Percentiles rank a stretch among this genome's conserved stretches.
Conservation (phyloP, 148 eudicot species). For the Rhododendron ovatum region DNA sequence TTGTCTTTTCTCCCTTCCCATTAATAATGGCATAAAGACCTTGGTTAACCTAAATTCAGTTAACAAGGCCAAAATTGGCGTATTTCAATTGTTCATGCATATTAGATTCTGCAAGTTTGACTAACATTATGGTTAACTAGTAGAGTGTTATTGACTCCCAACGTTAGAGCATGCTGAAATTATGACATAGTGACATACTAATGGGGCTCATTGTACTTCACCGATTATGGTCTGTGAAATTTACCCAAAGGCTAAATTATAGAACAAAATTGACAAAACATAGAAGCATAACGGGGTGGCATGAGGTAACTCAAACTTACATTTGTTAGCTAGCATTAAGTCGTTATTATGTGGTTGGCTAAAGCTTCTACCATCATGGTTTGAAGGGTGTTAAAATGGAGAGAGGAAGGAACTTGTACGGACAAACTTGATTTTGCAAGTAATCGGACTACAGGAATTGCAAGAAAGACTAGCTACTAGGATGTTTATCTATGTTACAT, state of each 20-base stretch:
- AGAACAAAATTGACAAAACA: neutral
- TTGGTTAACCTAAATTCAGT: neutral
- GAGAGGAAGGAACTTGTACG: neutral
- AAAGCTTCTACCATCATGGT: neutral
- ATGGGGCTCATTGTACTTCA: neutral
- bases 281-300: neutral
- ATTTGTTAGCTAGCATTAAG: neutral
- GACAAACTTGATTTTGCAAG: neutral
- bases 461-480: neutral
- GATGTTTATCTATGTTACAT: neutral
- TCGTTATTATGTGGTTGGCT: neutral
- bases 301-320: neutral
- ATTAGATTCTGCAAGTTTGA: neutral
- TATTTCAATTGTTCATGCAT: neutral
- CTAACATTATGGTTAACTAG: neutral
- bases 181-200: neutral
- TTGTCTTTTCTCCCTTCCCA: neutral
- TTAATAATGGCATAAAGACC: neutral
- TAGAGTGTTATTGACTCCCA: neutral
- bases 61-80: neutral
- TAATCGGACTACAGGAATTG: neutral
- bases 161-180: neutral
- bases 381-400: neutral
- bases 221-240: neutral
- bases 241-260: neutral